phyloP scores from a whole-genome alignment of 106 monocot species.

The Dioscorea dumetorum region DNA sequence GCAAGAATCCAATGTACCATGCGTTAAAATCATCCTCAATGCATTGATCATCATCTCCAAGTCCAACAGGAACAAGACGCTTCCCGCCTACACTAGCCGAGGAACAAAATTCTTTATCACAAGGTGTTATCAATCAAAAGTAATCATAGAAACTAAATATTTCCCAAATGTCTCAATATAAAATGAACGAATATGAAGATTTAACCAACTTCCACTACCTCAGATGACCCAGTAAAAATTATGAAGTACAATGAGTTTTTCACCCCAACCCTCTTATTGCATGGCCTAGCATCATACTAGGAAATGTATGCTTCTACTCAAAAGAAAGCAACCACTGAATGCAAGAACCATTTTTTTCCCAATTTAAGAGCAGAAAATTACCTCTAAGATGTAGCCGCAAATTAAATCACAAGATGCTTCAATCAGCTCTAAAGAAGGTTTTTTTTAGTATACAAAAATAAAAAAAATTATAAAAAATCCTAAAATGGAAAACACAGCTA shows the following conservation, averaged over 20 bases:
- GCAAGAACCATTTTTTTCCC: too few relatives aligned
- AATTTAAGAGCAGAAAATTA: too few relatives aligned
- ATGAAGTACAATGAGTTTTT: background rate
- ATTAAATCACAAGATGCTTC: too few relatives aligned
- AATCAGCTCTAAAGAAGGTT: too few relatives aligned
- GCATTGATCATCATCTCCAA: slow-evolving; percentile 77
- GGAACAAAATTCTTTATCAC: background rate
- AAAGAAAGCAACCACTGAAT: too few relatives aligned
- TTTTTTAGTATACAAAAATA: too few relatives aligned
- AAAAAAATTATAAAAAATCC: too few relatives aligned
- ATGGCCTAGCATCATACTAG: too few relatives aligned
- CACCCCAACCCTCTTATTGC: too few relatives aligned
- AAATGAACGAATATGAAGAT: background rate
- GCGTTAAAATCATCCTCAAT: slow-evolving; percentile 63
- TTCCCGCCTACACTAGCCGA: slow-evolving; percentile 27
- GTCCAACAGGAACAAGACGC: slow-evolving; percentile 45
- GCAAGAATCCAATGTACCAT: slow-evolving; percentile 19
- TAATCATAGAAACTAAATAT: background rate
- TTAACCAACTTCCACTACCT: background rate
- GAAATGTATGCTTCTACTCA: too few relatives aligned
- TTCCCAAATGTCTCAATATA: background rate
- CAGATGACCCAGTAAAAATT: background rate
- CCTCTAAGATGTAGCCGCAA: too few relatives aligned
- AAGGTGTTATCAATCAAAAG: background rate
- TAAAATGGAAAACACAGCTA: too few relatives aligned